Percentiles rank a stretch among this genome's conserved stretches.
Evolutionary conservation across 305 asterid genomes (phyloP).

Genomic region (Solanum hybrid): DNA sequence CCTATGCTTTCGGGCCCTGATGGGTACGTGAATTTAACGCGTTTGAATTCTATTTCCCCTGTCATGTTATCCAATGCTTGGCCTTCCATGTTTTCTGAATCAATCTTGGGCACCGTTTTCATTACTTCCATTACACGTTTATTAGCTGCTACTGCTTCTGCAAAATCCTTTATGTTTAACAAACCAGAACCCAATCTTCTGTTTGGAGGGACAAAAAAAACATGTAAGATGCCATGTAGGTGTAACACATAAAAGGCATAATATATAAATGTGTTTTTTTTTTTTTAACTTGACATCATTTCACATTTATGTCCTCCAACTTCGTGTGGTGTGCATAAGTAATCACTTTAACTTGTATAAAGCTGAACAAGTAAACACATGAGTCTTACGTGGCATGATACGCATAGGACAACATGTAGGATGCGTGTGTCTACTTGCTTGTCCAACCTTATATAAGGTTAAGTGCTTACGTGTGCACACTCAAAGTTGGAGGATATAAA

Average conservation of each 20-base stretch:
- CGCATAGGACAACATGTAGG: too few species aligned
- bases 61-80: conserved; percentile 32
- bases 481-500: too few species aligned
- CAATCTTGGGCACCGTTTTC: conserved; percentile 64
- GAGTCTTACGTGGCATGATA: too few species aligned
- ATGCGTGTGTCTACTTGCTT: too few species aligned
- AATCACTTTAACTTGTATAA: too few species aligned
- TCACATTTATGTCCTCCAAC: too few species aligned
- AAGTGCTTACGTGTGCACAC: too few species aligned
- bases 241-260: neutral
- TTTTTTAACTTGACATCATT: too few species aligned
- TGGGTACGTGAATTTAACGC: conserved; percentile 59
- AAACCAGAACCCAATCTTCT: conserved; percentile 74
- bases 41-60: conserved; percentile 67
- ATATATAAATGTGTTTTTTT: too few species aligned
- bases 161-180: conserved; percentile 63
- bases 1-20: conserved; percentile 68
- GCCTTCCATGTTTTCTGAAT: conserved; percentile 65
- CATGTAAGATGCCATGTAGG: neutral
- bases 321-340: too few species aligned
- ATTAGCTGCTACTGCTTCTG: conserved; percentile 69
- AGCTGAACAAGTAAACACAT: too few species aligned
- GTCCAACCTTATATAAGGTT: too few species aligned
- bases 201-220: neutral
- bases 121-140: conserved; percentile 69